A percentile compares a stretch with the other conserved stretches of the same genome.
Conservation (phyloP, 73 alveolate genomes). For the Paramecium sexaurelia region DNA sequence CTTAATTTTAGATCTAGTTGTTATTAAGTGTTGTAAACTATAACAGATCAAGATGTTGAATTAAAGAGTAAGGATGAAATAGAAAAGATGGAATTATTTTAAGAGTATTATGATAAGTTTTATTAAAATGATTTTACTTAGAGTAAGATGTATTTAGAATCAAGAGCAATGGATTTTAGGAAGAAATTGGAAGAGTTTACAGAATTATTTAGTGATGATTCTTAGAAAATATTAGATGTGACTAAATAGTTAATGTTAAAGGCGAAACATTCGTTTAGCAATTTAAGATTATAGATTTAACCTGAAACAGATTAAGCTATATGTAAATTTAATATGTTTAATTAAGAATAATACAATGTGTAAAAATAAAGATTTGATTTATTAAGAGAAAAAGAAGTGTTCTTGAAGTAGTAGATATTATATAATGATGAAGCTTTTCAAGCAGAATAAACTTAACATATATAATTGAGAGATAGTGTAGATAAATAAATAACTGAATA, state of each 20-base stretch:
- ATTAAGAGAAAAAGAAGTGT: slow-evolving; percentile 3
- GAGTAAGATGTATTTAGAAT: background rate
- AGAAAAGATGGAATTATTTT: background rate
- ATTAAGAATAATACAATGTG: background rate
- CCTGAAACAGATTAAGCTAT: slow-evolving; percentile 28
- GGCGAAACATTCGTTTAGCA: background rate
- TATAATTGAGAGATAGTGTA: slow-evolving; percentile 38
- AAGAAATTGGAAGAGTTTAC: slow-evolving; percentile 25
- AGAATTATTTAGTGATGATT: slow-evolving; percentile 20
- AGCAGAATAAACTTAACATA: background rate
- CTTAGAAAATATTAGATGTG: background rate
- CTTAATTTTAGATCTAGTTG: slow-evolving; percentile 22
- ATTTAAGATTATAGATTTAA: background rate
- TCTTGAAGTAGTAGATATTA: background rate
- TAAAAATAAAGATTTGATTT: background rate
- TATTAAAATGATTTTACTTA: background rate
- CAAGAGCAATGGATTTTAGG: slow-evolving; percentile 36
- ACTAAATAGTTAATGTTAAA: background rate
- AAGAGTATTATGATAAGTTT: slow-evolving; percentile 37
- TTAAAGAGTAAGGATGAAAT: slow-evolving; percentile 29
- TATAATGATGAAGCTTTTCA: background rate
- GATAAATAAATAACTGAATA: background rate
- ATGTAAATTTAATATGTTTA: background rate
- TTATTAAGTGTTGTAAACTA: background rate
- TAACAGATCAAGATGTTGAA: slow-evolving; percentile 32